Base-by-base conservation (phyloP, 106 monocot genomes). In the Phalaenopsis aphrodite region DNA sequence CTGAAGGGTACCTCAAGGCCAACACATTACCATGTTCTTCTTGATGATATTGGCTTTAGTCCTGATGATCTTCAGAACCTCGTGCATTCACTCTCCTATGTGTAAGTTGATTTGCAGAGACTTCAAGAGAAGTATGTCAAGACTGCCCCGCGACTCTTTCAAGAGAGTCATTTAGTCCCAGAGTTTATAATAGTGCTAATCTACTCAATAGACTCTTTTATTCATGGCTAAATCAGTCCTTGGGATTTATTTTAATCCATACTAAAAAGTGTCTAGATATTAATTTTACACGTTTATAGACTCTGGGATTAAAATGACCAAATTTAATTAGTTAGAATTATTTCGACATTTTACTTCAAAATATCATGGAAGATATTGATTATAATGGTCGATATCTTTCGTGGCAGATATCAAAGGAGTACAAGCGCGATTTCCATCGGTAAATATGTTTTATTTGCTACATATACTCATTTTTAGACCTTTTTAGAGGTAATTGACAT, bases 31-130 rank as follows among this genome's bases (percentile, higher is more conserved):
- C 86, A 95, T 80, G 89, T 95, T 5, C 82, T 95, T 85, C 80
- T 90, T 45, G 92, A 95, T 80, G 92, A 95, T 81, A 95, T 92
- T 67, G 90, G 88, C 14, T 95, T 95, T 47, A 43, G 80, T n/a
- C 39, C 81, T 38, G 89, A 95, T 84, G 82, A 91, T 75, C 79
- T 95, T 3, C 92, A 95, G 77, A 84, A 87, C 47, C 84, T 95
- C 43, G 87, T 95, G 8, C 89, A 85, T 80, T 79, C 88, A 42
- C 90, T 95, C 77, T 95, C 90, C 12, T 95, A 95, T 77, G 95
- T 95, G 92, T 92, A 87, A 91, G 91, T 76, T 39, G 17, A 75
- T n/a, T 3, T 16, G 16, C 48, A 42, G 6, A 23, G 1, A 8
- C 65, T 24, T 42, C 17, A 42, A 65, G 24, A 56, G 30, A 30